Evolutionary conservation across 768 basidiomycete genomes (phyloP).

Genomic region (Floccularia luteovirens): DNA sequence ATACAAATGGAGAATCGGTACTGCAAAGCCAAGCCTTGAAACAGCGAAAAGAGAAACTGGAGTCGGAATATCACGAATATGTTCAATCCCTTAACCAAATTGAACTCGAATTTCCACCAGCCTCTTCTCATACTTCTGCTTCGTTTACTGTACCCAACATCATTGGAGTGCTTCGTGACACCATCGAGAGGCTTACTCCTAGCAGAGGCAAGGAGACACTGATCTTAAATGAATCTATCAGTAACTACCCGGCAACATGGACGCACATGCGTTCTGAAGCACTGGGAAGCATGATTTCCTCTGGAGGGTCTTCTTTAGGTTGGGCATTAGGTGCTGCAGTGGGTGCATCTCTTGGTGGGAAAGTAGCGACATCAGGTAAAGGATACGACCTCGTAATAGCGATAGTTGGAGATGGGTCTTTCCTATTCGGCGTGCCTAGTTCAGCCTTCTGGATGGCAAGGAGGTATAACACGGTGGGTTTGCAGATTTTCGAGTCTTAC

Average conservation of each 20-base stretch:
- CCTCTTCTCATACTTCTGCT: slow-evolving; percentile 5
- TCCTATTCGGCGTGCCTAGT: slow-evolving; percentile 57
- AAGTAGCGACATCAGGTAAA: slow-evolving; percentile 10
- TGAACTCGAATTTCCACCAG: slow-evolving; percentile 19
- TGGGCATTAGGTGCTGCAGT: slow-evolving; percentile 63
- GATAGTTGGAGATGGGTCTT: slow-evolving; percentile 67
- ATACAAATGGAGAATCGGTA: slow-evolving; percentile 2
- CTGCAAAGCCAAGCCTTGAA: slow-evolving; percentile 4
- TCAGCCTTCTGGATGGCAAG: slow-evolving; percentile 70
- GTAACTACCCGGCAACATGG: slow-evolving; percentile 49
- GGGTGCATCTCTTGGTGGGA: slow-evolving; percentile 44
- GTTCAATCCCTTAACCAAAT: slow-evolving; percentile 12
- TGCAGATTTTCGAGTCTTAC: neutral
- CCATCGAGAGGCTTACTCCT: slow-evolving; percentile 28
- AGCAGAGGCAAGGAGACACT: slow-evolving; percentile 30
- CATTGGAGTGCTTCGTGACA: slow-evolving; percentile 36
- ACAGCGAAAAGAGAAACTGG: slow-evolving; percentile 7
- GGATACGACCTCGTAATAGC: slow-evolving; percentile 46
- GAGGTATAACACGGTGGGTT: slow-evolving; percentile 53
- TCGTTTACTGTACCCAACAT: slow-evolving; percentile 39
- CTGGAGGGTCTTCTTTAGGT: slow-evolving; percentile 61
- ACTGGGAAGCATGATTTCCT: slow-evolving; percentile 43
- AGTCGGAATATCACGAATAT: slow-evolving; percentile 7
- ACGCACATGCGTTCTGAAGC: slow-evolving; percentile 44
- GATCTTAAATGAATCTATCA: slow-evolving; percentile 58